Percentiles rank a stretch among this genome's conserved stretches.
Evolutionary conservation across 176 grass and related monocot species (phyloP).

Genomic region (Carex parvula): DNA sequence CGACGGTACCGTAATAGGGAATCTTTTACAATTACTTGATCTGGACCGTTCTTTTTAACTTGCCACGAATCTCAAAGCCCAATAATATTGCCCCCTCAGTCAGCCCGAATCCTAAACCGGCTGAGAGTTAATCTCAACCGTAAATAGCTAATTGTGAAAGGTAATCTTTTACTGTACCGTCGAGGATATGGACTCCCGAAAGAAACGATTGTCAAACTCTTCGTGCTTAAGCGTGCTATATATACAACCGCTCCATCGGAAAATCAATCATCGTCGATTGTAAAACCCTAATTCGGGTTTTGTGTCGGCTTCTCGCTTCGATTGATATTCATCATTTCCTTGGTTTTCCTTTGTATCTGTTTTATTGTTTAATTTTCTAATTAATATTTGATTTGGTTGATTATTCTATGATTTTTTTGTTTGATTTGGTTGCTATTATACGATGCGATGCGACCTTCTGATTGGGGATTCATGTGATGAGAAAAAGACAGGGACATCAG

Average conservation of each 20-base stretch:
- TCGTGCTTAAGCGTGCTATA: background rate
- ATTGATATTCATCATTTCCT: background rate
- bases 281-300: background rate
- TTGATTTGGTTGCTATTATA: background rate
- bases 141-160: too few relatives aligned
- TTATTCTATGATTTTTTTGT: background rate
- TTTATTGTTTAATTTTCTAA: background rate
- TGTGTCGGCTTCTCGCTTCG: background rate
- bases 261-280: background rate
- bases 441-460: background rate
- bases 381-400: background rate
- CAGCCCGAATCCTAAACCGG: too few relatives aligned
- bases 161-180: too few relatives aligned
- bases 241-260: background rate
- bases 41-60: too few relatives aligned
- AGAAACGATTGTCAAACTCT: too few relatives aligned
- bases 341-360: background rate
- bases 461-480: background rate
- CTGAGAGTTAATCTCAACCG: too few relatives aligned
- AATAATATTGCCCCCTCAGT: too few relatives aligned
- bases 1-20: too few relatives aligned
- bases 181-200: too few relatives aligned
- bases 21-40: too few relatives aligned
- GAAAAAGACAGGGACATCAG: slow-evolving; percentile 39
- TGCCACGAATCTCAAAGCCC: too few relatives aligned